Conservation (phyloP, 2,329 filamentous ascomycete genomes). For the Pseudogymnoascus sp. region DNA sequence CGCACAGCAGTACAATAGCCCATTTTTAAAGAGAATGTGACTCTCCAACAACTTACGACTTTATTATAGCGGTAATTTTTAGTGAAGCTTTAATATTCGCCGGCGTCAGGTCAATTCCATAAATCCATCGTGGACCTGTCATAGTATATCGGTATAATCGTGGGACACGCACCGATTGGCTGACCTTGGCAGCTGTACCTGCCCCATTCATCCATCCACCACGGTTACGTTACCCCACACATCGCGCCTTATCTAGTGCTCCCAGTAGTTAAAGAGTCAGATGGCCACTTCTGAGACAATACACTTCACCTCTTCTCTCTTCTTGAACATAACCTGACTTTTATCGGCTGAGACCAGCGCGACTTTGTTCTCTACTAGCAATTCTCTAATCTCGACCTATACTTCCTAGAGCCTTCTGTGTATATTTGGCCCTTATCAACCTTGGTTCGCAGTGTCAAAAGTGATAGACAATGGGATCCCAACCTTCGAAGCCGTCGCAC, state of each 20-base stretch:
- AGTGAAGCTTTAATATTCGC: not conserved
- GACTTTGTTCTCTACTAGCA: not conserved
- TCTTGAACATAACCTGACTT: not conserved
- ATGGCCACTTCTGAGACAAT: not conserved
- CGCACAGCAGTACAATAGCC: not conserved
- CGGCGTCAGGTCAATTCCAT: not conserved
- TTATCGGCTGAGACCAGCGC: not conserved
- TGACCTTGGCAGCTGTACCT: not conserved
- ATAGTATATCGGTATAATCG: not conserved
- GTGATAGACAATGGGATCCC: not conserved
- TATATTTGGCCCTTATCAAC: not conserved
- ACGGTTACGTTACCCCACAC: conserved; percentile 5
- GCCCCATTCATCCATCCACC: conserved; percentile 1
- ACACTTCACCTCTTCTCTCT: not conserved
- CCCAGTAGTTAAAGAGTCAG: not conserved
- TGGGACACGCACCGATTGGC: not conserved
- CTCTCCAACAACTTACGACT: not conserved
- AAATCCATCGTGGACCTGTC: not conserved
- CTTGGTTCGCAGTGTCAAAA: not conserved
- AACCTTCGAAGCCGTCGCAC: not conserved
- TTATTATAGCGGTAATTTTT: not conserved
- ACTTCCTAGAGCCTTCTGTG: not conserved
- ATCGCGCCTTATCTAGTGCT: not conserved
- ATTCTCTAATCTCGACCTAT: not conserved
- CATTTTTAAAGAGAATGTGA: not conserved